Percentiles rank a stretch among this genome's conserved stretches.
These are phyloP conservation scores for Talaromyces sp. DNA, from an alignment of 2,329 filamentous ascomycete species.

Conservation along the genomic window DNA sequence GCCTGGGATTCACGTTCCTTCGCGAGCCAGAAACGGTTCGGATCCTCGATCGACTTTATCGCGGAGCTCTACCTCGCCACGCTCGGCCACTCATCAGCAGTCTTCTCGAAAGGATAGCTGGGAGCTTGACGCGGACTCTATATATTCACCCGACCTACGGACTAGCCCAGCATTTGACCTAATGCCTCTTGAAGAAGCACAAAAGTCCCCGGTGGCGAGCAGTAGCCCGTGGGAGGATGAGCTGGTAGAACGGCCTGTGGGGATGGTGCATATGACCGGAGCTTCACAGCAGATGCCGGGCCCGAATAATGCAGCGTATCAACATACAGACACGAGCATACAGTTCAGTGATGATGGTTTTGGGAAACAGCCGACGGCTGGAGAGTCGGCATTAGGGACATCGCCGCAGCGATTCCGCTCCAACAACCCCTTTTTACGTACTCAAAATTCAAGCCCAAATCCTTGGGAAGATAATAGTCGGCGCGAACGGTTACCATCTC, in stretches of 20 bases:
- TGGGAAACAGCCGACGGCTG: conserved; percentile 18
- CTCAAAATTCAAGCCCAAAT: conserved; percentile 21
- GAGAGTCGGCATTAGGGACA: conserved; percentile 22
- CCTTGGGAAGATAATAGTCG: conserved; percentile 18
- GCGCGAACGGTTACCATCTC: not conserved
- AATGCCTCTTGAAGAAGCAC: conserved; percentile 38
- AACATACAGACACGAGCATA: conserved; percentile 1
- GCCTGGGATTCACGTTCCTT: conserved; percentile 33
- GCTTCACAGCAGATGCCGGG: not conserved
- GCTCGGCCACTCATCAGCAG: conserved; percentile 25
- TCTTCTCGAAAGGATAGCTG: conserved; percentile 20
- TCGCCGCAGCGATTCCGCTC: conserved; percentile 33
- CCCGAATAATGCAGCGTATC: not conserved
- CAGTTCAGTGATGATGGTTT: conserved; percentile 24
- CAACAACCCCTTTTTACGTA: conserved; percentile 40
- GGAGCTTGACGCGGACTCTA: conserved; percentile 30
- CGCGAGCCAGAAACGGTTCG: conserved; percentile 29
- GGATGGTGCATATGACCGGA: not conserved
- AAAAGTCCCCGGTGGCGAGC: conserved; percentile 32
- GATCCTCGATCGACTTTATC: conserved; percentile 34
- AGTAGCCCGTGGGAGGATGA: conserved; percentile 34
- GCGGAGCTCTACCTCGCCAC: conserved; percentile 27
- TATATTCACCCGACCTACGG: conserved; percentile 38
- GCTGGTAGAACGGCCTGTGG: conserved; percentile 24
- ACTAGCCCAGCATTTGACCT: conserved; percentile 38